These are phyloP conservation scores for Zanthoxylum bungeanum DNA, from an alignment of 345 rosid genomes.

Conservation along the genomic window DNA sequence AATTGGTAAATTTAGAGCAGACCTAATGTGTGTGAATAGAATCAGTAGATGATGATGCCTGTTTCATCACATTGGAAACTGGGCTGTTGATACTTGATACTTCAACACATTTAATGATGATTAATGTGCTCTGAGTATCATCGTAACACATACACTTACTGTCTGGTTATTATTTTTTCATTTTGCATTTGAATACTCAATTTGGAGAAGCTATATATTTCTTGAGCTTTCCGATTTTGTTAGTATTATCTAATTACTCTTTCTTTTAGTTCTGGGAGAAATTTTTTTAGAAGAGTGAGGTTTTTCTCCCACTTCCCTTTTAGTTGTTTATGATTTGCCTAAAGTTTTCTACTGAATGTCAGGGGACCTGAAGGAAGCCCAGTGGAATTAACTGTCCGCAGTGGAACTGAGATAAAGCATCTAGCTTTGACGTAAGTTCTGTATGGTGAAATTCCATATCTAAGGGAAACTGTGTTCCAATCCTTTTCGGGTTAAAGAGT, in stretches of 20 bases:
- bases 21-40: neutral
- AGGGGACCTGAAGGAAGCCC: constrained; percentile 97
- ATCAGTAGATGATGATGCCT: neutral
- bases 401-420: constrained; percentile 71
- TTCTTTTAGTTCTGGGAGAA: neutral
- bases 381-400: constrained; percentile 68
- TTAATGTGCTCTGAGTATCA: too few relatives aligned
- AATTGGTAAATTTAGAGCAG: neutral
- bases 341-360: constrained; percentile 24
- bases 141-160: neutral
- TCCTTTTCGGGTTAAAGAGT: neutral
- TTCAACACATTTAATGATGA: neutral
- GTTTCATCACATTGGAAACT: neutral
- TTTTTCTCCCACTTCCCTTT: neutral
- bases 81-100: neutral
- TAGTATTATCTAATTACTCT: neutral
- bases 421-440: constrained; percentile 61
- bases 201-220: neutral
- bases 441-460: neutral
- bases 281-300: neutral
- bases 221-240: neutral
- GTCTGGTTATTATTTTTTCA: neutral
- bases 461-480: constrained; percentile 2
- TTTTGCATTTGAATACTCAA: neutral
- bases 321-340: constrained; percentile 1